Evolutionary conservation across 1,284 basidiomycete genomes (phyloP), one percentile per base, ranked within the genome.

Genomic region (Cryptococcus sp.): DNA sequence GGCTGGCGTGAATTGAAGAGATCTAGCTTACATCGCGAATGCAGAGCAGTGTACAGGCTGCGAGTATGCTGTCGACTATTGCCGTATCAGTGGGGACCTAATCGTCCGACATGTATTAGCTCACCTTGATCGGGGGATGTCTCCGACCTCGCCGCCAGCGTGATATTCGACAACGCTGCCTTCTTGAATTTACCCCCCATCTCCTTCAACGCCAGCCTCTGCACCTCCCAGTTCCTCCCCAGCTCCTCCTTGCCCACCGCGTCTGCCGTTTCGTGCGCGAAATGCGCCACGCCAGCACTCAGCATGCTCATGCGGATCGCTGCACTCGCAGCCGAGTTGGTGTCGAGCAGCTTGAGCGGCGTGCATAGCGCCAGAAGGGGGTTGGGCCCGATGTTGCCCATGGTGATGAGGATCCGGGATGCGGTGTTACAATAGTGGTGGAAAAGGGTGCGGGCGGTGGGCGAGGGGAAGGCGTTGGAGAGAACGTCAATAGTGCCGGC

Each of bases 271-370:
- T 68, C 64, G 47, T 69, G 61, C 8, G 58, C 57, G 38, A 68
- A 64, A 52, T 70, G 69, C 5, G 66, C 57, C 7, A 66, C 57
- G 28, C 60, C 64, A 12, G 57, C 64, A 42, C 63, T 67, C 0
- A 72, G 57, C 60, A 72, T 65, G 40, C 63, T 65, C 69, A 72
- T 68, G 20, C 70, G 55, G 11, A 72, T 63, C 8, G 70, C 69
- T 0, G 70, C 70, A 0, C 63, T 66, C 1, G 67, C 66, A 0
- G 70, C 60, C 21, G 62, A 63, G 38, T 57, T 60, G 0, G 68
- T 71, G 50, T 72, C 69, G 37, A 70, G 60, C n/a, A 72, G 48
- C 13, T 57, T 61, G 11, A 61, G 21, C 2, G 69, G 69, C 8
- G 64, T 68, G 46, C 66, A 69, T 11, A 72, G 51, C 2, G 66